Evolutionary conservation across 2,329 filamentous ascomycete genomes (phyloP).

Genomic region (Pseudocercospora crystallina): DNA sequence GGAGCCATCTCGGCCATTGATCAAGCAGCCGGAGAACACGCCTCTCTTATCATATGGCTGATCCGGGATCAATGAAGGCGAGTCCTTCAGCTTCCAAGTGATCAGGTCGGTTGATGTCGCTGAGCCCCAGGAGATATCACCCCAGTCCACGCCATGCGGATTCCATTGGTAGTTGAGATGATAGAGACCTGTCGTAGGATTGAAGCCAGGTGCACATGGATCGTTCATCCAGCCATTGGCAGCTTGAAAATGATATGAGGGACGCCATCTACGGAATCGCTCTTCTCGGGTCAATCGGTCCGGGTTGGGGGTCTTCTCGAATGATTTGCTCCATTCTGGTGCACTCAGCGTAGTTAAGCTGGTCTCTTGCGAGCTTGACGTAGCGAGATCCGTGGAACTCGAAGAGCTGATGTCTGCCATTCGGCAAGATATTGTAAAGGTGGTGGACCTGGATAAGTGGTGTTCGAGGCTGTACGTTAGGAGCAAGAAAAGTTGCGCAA

Average conservation of each 20-base stretch:
- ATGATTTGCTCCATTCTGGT: too few relatives aligned
- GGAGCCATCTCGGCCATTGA: constrained; percentile 31
- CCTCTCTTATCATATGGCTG: constrained; percentile 41
- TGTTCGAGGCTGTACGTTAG: too few relatives aligned
- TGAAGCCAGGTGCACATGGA: constrained; percentile 44
- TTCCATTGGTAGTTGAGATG: constrained; percentile 48
- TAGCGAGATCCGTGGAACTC: too few relatives aligned
- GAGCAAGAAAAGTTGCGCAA: too few relatives aligned
- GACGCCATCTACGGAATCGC: constrained; percentile 23
- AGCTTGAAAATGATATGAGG: constrained; percentile 39
- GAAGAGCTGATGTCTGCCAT: too few relatives aligned
- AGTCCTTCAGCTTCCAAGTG: constrained; percentile 36
- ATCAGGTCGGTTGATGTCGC: constrained; percentile 41
- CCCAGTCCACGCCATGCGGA: constrained; percentile 43
- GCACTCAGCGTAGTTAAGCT: too few relatives aligned
- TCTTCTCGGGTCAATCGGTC: constrained; percentile 7
- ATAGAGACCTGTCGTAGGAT: constrained; percentile 40
- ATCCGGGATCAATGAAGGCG: constrained; percentile 36
- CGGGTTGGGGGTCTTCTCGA: too few relatives aligned
- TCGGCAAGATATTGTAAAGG: too few relatives aligned
- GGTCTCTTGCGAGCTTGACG: too few relatives aligned
- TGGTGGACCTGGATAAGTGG: too few relatives aligned
- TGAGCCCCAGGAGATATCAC: constrained; percentile 45
- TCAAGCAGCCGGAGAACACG: constrained; percentile 45
- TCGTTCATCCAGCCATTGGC: constrained; percentile 46